These are phyloP conservation scores for sweet orange (Citrus sinensis) DNA, from an alignment of 345 rosid species.

Conservation along the genomic window DVS_A1.0 CM039169.1:32230501-32231000, in stretches of 20 bases:
- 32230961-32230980: not conserved
- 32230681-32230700: constrained; percentile 11
- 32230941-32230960: not conserved
- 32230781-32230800: not conserved
- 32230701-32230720: constrained; percentile 1
- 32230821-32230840: not conserved
- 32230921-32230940: constrained; percentile 1
- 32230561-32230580: too few species aligned
- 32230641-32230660: not conserved
- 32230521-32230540: not conserved
- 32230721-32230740: constrained; percentile 27
- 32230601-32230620: not conserved
- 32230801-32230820: constrained; percentile 8
- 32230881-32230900: constrained; percentile 23
- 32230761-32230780: not conserved
- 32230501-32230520: too few species aligned
- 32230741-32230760: constrained; percentile 28
- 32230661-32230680: not conserved
- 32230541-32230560: not conserved
- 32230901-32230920: not conserved
- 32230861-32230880: not conserved
- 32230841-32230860: not conserved
- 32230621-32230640: not conserved
- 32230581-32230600: not conserved
- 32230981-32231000: constrained; percentile 27